These are phyloP conservation scores for Zopfochytrium polystomum DNA, from an alignment of 371 early-diverging fungal genomes.

Conservation along the genomic window DNA sequence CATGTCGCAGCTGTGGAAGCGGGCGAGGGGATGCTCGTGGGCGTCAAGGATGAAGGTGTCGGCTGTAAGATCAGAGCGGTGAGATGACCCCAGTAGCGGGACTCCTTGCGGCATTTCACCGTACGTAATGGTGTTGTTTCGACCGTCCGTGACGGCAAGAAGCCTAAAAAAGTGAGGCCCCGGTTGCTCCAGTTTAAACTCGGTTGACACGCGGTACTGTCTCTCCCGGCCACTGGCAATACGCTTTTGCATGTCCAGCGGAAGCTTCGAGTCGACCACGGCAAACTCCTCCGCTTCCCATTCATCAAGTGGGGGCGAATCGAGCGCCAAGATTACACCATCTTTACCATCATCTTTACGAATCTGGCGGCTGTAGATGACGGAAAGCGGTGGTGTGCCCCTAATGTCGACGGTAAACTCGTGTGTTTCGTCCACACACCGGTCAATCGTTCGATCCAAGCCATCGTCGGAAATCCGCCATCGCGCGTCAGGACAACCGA, in stretches of 20 bases:
- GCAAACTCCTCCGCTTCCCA: not conserved
- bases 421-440: slow-evolving; percentile 29
- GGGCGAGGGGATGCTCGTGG: slow-evolving; percentile 32
- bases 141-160: slow-evolving; percentile 35
- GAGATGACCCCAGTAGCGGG: slow-evolving; percentile 5
- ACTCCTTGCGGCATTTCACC: not conserved
- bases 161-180: slow-evolving; percentile 30
- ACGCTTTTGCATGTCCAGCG: slow-evolving; percentile 3
- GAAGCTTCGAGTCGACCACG: not conserved
- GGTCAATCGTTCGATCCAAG: slow-evolving; percentile 18
- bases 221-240: slow-evolving; percentile 8
- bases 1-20: slow-evolving; percentile 33
- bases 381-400: slow-evolving; percentile 31
- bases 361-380: slow-evolving; percentile 1
- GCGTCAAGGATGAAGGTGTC: slow-evolving; percentile 35
- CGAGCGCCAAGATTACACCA: not conserved
- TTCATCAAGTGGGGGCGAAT: not conserved
- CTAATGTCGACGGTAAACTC: slow-evolving; percentile 15
- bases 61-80: slow-evolving; percentile 9
- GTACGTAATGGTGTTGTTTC: slow-evolving; percentile 43
- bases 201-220: slow-evolving; percentile 8
- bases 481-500: slow-evolving; percentile 32
- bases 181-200: slow-evolving; percentile 26
- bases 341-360: not conserved
- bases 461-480: slow-evolving; percentile 14